A percentile compares a stretch with the other conserved stretches of the same genome.
Conservation (phyloP, 345 rosid genomes). For the Ailanthus altissimus region DNA sequence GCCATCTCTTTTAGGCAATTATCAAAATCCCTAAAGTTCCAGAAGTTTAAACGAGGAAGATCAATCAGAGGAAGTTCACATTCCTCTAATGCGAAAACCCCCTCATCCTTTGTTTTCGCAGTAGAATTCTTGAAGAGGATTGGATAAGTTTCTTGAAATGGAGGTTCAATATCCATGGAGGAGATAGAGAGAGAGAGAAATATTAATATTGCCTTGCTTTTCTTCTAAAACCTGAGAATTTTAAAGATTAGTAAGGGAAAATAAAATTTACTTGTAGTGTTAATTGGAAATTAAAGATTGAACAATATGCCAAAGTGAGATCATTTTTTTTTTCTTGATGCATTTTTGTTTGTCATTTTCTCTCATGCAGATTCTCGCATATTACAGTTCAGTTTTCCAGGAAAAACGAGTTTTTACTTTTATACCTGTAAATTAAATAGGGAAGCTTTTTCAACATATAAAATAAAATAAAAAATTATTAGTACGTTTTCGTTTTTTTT, state of each 20-base stretch:
- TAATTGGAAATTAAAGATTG: background rate
- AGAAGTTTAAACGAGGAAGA: conserved; percentile 28
- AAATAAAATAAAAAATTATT: too few relatives aligned
- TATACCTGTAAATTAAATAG: too few relatives aligned
- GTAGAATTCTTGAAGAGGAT: conserved; percentile 21
- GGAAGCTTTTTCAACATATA: too few relatives aligned
- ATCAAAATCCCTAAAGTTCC: background rate
- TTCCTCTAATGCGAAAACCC: background rate
- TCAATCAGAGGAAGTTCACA: conserved; percentile 61
- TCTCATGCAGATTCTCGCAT: background rate
- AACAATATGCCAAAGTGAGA: too few relatives aligned
- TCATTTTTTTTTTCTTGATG: background rate
- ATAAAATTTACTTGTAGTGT: too few relatives aligned
- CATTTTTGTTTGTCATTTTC: background rate
- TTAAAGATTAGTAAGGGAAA: background rate
- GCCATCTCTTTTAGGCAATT: conserved; percentile 46
- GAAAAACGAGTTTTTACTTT: too few relatives aligned
- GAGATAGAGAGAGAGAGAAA: background rate
- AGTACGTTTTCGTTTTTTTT: too few relatives aligned
- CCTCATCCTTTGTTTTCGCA: background rate
- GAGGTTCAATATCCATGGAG: conserved; percentile 35
- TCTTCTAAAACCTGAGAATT: conserved; percentile 8
- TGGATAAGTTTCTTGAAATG: conserved; percentile 31
- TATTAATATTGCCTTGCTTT: background rate
- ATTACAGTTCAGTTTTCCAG: background rate